Base-by-base conservation (phyloP, 179 eudicot species). In the Beta corolliflora region DNA sequence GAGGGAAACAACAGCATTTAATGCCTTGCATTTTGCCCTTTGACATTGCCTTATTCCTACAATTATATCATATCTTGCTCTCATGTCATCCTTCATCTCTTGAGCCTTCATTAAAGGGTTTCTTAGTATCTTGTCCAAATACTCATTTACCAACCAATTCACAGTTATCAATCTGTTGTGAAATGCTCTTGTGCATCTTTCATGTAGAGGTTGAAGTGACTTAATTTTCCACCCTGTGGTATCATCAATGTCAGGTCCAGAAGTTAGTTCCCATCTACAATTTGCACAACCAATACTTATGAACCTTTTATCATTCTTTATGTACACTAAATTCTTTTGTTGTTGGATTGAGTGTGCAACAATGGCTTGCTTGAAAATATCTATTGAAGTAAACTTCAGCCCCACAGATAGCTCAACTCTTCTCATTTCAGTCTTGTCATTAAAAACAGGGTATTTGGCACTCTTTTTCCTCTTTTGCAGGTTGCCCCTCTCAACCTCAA, bases 31-130 rank as follows among this genome's bases (percentile, higher is more conserved):
- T 11, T 73, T 80, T 18, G 61, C 78, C 11, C 78, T 73, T 12
- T 61, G 64, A 29, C 78, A 73, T 12, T 80, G 63, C 29, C 64
- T 73, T 3, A 36, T 9, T 1, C 3, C 4, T 0, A 73, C 41
- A 31, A 19, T n/a, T 9, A 73, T 19, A 11, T 64, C 73, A 73
- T 46, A 80, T 21, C 45, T 73, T 0, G 13, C 29, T 5, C 53
- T 64, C 78, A 80, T 73, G 23, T 73, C 82, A 1, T 61, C 21
- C 25, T 73, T 73, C 2, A 73, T 73, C 10, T 80, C 64, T 1
- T 7, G 6, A 1, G 56, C 54, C 19, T 15, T 18, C 55, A 73
- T 46, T 52, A n/a, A 50, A 10, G 77, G 78, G 54, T 80, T 36
- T 65, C 78, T 80, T 9, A 80, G 23, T 29, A 80, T 52, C 14